phyloP scores from a whole-genome alignment of 306 rosid genomes.

The Hippophae tibetana region DNA sequence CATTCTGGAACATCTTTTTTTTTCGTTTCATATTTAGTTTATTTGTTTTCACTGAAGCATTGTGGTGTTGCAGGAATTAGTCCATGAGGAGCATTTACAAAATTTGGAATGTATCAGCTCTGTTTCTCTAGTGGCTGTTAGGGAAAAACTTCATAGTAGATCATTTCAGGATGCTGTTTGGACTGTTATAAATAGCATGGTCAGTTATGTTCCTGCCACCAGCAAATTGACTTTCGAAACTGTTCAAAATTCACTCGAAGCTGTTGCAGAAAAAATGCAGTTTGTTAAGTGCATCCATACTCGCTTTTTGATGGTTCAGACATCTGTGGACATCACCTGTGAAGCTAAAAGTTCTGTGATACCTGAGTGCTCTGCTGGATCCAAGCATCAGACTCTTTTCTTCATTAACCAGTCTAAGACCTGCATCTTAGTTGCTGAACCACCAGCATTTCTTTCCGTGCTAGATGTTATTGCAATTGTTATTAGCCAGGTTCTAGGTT shows the following conservation, averaged over 20 bases:
- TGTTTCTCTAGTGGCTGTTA: constrained; percentile 47
- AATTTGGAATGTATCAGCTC: constrained; percentile 47
- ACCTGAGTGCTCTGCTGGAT: constrained; percentile 64
- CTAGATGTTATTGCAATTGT: constrained; percentile 73
- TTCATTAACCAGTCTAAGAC: constrained; percentile 56
- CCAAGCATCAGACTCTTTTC: constrained; percentile 57
- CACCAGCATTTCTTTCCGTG: constrained; percentile 63
- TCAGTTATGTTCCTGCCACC: constrained; percentile 49
- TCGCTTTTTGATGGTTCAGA: constrained; percentile 72
- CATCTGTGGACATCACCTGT: constrained; percentile 59
- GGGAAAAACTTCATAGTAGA: constrained; percentile 58
- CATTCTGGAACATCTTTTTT: constrained; percentile 19
- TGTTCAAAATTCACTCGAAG: constrained; percentile 38
- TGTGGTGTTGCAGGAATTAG: constrained; percentile 56
- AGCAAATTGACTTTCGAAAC: constrained; percentile 36
- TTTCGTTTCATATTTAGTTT: constrained; percentile 2
- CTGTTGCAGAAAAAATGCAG: constrained; percentile 67
- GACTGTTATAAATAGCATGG: constrained; percentile 68
- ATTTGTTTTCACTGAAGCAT: constrained; percentile 2
- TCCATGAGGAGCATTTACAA: constrained; percentile 46
- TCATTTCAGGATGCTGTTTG: constrained; percentile 79
- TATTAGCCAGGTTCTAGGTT: constrained; percentile 82
- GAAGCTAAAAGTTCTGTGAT: constrained; percentile 45
- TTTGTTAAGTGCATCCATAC: constrained; percentile 74
- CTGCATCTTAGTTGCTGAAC: constrained; percentile 72